Evolutionary conservation across 2,329 filamentous ascomycete genomes (phyloP), one percentile per base, ranked within the genome.

Genomic region (Thelonectria blattea): DNA sequence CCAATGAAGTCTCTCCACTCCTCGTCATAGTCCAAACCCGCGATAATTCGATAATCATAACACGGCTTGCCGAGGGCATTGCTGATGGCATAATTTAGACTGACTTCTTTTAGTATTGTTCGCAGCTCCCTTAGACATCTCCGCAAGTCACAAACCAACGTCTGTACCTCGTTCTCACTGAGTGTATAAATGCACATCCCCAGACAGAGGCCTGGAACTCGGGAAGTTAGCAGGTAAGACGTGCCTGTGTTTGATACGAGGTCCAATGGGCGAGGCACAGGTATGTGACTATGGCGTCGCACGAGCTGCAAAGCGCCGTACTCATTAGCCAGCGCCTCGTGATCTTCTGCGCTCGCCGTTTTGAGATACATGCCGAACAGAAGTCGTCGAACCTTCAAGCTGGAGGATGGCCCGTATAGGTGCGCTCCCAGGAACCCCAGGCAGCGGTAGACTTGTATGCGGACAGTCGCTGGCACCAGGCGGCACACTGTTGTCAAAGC

Each of bases 301-400:
- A 58, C 12, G 3, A 61, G 30, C 5, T 34, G 6, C 1, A 61
- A 30, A 14, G 58, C 49, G 1, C 18, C 53, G 6, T 51, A 37
- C 3, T 61, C 45, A 6, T 58, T 61, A 8, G 5, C 37, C 3
- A 63, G 3, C 3, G 24, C 37, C 5, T 34, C 27, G 2, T 56
- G 22, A 0, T 24, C 11, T 14, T 52, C 18, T 3, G 3, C 1
- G 2, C n/a, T 10, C 10, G 5, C 4, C 1, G 15, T 32, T 5
- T 56, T 60, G 0, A 53, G 34, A 11, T 62, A 56, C n/a, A 62
- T 52, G 5, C 60, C 52, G 17, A 56, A 53, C 10, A 57, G 60
- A 2, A 60, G 43, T 5, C n/a, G n/a, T n/a, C n/a, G n/a, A n/a
- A n/a, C n/a, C n/a, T n/a, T n/a, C n/a, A n/a, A n/a, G n/a, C n/a